These are phyloP conservation scores for Talaromyces thailandensis DNA, from an alignment of 495 filamentous ascomycete genomes.

Conservation along the genomic window DNA sequence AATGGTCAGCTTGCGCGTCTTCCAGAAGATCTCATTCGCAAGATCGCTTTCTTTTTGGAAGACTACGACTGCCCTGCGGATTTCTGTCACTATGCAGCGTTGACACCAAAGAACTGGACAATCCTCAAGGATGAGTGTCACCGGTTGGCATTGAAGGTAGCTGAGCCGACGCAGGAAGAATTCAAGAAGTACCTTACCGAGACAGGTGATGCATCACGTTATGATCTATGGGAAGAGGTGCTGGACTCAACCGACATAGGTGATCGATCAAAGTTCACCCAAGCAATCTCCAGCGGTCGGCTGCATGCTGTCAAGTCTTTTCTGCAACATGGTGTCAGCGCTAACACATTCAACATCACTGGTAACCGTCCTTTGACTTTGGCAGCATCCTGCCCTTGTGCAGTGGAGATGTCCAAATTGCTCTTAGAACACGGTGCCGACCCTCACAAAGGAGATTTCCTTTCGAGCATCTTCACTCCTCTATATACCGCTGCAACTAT, in stretches of 20 bases:
- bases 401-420: background rate
- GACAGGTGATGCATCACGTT: background rate
- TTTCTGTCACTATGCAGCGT: slow-evolving; percentile 1
- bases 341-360: background rate
- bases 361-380: background rate
- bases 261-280: background rate
- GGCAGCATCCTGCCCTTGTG: background rate
- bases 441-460: background rate
- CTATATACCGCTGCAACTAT: background rate
- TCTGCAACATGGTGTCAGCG: background rate
- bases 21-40: background rate
- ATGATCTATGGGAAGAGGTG: background rate
- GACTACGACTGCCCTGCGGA: background rate
- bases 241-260: background rate
- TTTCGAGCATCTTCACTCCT: background rate
- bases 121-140: background rate
- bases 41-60: background rate
- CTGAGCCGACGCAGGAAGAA: background rate
- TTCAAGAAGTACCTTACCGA: background rate
- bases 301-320: background rate
- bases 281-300: background rate
- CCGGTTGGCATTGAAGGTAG: background rate
- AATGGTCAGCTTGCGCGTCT: background rate
- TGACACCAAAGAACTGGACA: background rate
- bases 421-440: background rate